These are phyloP conservation scores for Xylaria palmicola DNA, from an alignment of 495 filamentous ascomycete genomes.

Conservation along the genomic window DNA sequence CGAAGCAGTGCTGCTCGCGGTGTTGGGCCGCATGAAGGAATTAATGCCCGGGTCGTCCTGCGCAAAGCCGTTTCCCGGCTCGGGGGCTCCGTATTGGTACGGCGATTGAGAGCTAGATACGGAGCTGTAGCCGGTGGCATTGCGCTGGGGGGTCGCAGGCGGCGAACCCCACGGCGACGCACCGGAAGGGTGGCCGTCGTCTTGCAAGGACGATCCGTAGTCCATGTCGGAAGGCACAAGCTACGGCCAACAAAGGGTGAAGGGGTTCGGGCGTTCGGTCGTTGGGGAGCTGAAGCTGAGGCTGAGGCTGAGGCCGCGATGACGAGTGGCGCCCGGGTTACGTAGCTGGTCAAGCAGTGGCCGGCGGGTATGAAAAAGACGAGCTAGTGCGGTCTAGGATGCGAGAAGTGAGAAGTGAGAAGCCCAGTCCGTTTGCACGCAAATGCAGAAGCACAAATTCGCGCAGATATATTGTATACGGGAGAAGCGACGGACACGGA, in stretches of 20 bases:
- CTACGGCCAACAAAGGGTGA: neutral
- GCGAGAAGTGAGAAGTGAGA: neutral
- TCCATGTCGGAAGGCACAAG: constrained; percentile 59
- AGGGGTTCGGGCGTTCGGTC: neutral
- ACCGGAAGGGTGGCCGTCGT: constrained; percentile 68
- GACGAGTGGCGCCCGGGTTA: neutral
- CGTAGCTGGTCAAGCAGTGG: neutral
- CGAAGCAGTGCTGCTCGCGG: constrained; percentile 39
- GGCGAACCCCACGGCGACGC: constrained; percentile 76
- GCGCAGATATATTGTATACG: neutral
- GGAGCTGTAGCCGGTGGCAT: constrained; percentile 55
- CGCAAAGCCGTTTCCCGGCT: constrained; percentile 36
- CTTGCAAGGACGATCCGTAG: constrained; percentile 73
- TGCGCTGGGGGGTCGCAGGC: constrained; percentile 61
- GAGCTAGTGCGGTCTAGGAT: neutral
- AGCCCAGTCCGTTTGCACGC: too few species aligned
- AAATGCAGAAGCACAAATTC: neutral
- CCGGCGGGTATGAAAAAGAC: neutral
- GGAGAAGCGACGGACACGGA: neutral
- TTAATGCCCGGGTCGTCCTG: constrained; percentile 42
- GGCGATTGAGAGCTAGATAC: constrained; percentile 33
- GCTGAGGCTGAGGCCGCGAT: neutral
- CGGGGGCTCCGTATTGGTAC: constrained; percentile 35
- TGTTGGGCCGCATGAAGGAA: constrained; percentile 38
- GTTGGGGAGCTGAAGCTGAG: neutral